Conservation (phyloP, 1,139 yeast species). For the Hyphopichia buzzinii region DNA sequence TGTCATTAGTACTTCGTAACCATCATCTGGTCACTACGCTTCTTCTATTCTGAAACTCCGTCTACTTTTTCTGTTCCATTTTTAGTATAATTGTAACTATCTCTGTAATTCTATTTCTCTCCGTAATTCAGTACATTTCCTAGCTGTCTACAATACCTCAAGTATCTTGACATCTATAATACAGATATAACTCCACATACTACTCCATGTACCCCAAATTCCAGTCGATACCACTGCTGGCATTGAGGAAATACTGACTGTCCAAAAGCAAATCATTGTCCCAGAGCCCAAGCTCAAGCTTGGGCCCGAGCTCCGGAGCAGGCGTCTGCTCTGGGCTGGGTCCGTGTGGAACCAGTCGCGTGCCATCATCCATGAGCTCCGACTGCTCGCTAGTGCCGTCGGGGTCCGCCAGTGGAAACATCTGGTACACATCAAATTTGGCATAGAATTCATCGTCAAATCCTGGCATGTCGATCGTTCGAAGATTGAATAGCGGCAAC, state of each 20-base stretch:
- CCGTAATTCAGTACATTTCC: too few relatives aligned
- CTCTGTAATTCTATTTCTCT: too few relatives aligned
- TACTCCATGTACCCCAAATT: not conserved
- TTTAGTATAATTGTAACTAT: too few relatives aligned
- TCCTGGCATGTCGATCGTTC: constrained; percentile 12
- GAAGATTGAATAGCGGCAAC: constrained; percentile 13
- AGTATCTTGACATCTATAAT: too few relatives aligned
- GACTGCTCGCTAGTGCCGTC: not conserved
- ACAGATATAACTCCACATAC: too few relatives aligned
- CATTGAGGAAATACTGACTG: constrained; percentile 11
- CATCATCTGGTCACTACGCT: too few relatives aligned
- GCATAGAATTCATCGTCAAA: constrained; percentile 8
- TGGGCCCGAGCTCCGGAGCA: not conserved
- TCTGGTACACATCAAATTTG: constrained; percentile 9
- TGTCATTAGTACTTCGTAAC: too few relatives aligned
- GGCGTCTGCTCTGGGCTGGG: not conserved
- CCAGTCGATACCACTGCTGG: constrained; percentile 12
- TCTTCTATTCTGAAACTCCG: too few relatives aligned
- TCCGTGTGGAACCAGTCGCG: not conserved
- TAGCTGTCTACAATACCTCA: too few relatives aligned
- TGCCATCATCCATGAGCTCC: not conserved
- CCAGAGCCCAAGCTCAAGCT: not conserved
- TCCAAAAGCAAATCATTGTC: constrained; percentile 5
- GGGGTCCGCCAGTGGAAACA: constrained; percentile 10
- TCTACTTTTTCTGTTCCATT: too few relatives aligned